Conservation (phyloP, 208 protist species). For the Entamoeba histolytica region DNA sequence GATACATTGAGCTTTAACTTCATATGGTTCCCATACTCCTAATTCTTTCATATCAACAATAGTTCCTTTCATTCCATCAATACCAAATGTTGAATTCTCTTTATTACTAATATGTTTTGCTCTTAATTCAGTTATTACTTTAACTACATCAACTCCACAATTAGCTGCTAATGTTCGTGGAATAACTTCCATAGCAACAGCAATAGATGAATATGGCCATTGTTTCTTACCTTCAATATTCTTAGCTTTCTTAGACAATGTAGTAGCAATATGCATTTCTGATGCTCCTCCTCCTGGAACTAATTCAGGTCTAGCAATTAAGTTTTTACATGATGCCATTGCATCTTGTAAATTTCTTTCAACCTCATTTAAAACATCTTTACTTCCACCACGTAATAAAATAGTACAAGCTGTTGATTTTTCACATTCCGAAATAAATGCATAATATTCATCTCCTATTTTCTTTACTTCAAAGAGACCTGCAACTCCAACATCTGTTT, state of each 20-base stretch:
- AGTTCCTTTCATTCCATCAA: conserved; percentile 16
- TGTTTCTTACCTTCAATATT: conserved; percentile 75
- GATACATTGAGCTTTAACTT: conserved; percentile 86
- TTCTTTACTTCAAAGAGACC: conserved; percentile 94
- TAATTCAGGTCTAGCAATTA: conserved; percentile 74
- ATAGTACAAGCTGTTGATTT: conserved; percentile 89
- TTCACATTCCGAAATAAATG: conserved; percentile 89
- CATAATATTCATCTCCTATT: conserved; percentile 93
- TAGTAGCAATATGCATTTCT: conserved; percentile 63
- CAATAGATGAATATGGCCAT: conserved; percentile 77
- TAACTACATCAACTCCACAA: conserved; percentile 89
- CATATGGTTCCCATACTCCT: conserved; percentile 84
- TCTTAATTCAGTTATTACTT: conserved; percentile 80
- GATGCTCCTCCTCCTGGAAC: conserved; percentile 88
- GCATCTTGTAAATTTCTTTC: conserved; percentile 71
- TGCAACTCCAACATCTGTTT: conserved; percentile 75
- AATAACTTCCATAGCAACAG: conserved; percentile 72
- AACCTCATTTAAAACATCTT: conserved; percentile 96
- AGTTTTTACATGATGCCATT: conserved; percentile 87
- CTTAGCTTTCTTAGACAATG: conserved; percentile 68
- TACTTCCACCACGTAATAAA: conserved; percentile 88
- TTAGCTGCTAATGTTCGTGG: conserved; percentile 91
- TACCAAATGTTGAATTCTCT: neutral
- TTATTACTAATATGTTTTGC: conserved; percentile 6
- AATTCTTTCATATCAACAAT: conserved; percentile 72